A percentile compares a stretch with the other conserved stretches of the same genome.
Conservation (phyloP, 2,329 filamentous ascomycete genomes). For the Aspergillus melleus region DNA sequence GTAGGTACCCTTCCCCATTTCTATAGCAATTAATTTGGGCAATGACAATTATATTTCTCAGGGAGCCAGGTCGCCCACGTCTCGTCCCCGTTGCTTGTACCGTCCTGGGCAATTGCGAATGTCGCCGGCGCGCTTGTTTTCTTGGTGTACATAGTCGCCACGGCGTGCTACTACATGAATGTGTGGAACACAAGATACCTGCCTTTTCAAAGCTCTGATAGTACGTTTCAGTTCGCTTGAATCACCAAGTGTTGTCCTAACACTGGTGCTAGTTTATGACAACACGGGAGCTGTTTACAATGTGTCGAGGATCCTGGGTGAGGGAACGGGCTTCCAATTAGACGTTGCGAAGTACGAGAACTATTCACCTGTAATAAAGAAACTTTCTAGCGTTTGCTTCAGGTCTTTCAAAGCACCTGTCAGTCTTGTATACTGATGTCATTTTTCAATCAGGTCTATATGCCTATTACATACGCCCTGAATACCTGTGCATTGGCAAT, state of each 20-base stretch:
- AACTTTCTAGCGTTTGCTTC: too few relatives aligned
- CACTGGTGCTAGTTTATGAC: conserved; percentile 56
- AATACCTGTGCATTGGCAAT: conserved; percentile 59
- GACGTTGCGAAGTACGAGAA: conserved; percentile 62
- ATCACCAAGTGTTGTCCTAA: too few relatives aligned
- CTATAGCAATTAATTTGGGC: conserved; percentile 30
- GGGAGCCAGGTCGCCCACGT: conserved; percentile 30
- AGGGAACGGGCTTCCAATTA: conserved; percentile 55
- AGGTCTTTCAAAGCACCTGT: too few relatives aligned
- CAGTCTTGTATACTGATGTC: too few relatives aligned
- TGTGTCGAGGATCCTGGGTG: conserved; percentile 59
- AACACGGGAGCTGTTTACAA: conserved; percentile 66
- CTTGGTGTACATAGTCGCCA: conserved; percentile 61
- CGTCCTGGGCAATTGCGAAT: conserved; percentile 70
- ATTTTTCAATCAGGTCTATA: conserved; percentile 11
- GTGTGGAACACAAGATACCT: conserved; percentile 64
- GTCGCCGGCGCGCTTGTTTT: conserved; percentile 62
- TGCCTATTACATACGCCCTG: conserved; percentile 27
- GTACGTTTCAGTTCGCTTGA: conserved; percentile 6
- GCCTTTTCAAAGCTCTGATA: conserved; percentile 51
- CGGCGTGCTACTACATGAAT: conserved; percentile 63
- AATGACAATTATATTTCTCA: conserved; percentile 38
- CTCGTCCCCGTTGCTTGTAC: conserved; percentile 59
- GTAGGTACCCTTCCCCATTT: conserved; percentile 44
- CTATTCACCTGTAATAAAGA: conserved; percentile 53